Base-by-base conservation (phyloP, 176 grass and related monocot species). In the Eragrostis nindensis region DNA sequence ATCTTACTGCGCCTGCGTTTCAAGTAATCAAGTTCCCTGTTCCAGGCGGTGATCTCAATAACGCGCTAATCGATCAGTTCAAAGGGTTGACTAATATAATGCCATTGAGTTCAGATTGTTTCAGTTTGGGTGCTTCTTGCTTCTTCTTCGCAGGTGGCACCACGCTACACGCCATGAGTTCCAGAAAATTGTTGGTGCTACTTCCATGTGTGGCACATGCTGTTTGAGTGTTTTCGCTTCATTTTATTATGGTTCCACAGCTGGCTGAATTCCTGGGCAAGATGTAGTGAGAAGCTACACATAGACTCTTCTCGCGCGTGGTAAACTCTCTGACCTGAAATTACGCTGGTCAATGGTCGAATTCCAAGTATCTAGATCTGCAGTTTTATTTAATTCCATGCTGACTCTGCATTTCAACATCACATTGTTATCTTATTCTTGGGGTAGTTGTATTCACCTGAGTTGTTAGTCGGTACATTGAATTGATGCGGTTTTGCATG, bases 311-410 rank as follows among this genome's bases (percentile, higher is more conserved):
- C 56, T 21, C 38, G 24, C 4, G 8, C 7, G 45, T 3, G 19
- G 42, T 64, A n/a, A 65, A 32, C 42, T 49, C 26, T 38, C 75
- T 19, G 36, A 1, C 6, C 32, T 65, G 62, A 39, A 39, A 15
- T 21, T 43, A 14, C 47, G 42, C 59, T n/a, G 60, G 60, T 66
- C 75, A 50, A 43, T 65, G 16, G 43, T 50, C 64, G 59, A 77
- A 77, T 48, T 77, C 60, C 7, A 36, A 27, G 26, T 17, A n/a
- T 30, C 41, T 21, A 45, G 56, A 76, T 45, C 55, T 21, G 2
- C 41, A 11, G 9, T n/a, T 32, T 49, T 27, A 22, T 11, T 78
- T 66, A 65, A 65, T 50, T 47, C 61, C 24, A 21, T 30, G 43
- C 60, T 38, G 26, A 65, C 17, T 46, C 41, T 32, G 43, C 41